These are phyloP conservation scores for Yamadazyma mexicana DNA, from an alignment of 1,139 yeast species.

Conservation along the genomic window DNA sequence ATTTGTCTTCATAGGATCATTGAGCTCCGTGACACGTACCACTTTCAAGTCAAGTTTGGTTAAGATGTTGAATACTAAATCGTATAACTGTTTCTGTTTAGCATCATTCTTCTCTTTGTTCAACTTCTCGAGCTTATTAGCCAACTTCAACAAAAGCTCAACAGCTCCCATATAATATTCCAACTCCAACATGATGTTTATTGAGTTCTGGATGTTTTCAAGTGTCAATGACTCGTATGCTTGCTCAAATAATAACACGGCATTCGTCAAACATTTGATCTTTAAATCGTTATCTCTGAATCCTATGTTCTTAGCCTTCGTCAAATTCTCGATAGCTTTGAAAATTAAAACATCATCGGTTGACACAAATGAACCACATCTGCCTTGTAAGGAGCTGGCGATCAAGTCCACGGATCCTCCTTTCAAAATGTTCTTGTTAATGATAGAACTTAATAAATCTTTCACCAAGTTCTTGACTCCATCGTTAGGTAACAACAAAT, in stretches of 20 bases:
- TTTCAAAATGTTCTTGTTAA: conserved; percentile 80
- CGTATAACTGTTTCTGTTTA: conserved; percentile 59
- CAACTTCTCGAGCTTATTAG: conserved; percentile 53
- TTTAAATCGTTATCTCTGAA: conserved; percentile 69
- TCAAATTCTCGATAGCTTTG: conserved; percentile 89
- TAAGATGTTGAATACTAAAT: conserved; percentile 71
- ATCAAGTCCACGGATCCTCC: conserved; percentile 95
- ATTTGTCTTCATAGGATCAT: conserved; percentile 45
- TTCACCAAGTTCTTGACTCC: conserved; percentile 71
- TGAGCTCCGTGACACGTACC: conserved; percentile 47
- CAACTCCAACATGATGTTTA: conserved; percentile 72
- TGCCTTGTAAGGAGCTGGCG: conserved; percentile 83
- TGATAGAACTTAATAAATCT: conserved; percentile 84
- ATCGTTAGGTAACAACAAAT: conserved; percentile 67
- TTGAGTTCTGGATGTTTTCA: conserved; percentile 81
- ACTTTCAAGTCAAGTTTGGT: conserved; percentile 72
- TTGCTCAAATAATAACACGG: conserved; percentile 74
- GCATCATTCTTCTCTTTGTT: conserved; percentile 22
- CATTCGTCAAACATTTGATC: conserved; percentile 67
- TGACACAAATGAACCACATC: conserved; percentile 95
- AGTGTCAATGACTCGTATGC: conserved; percentile 77
- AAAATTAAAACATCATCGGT: conserved; percentile 91
- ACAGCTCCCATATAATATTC: conserved; percentile 86
- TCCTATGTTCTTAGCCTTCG: conserved; percentile 80
- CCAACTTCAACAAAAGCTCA: conserved; percentile 75